Base-by-base conservation (phyloP, 352 stramenopile genomes). In the Blastocystis sp. region DNA sequence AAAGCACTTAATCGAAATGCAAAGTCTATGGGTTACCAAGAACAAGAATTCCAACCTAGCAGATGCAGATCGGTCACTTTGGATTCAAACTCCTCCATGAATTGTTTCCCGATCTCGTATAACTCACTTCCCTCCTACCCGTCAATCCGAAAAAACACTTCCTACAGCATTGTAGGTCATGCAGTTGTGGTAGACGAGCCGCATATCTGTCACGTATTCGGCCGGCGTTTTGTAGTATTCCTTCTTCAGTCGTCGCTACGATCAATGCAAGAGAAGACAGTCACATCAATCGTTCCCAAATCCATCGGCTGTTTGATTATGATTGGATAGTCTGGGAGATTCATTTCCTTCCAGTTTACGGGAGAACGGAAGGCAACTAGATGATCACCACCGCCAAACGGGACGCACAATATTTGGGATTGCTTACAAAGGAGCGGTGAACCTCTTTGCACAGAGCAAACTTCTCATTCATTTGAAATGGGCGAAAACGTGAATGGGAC, bases 261-360 rank as follows among this genome's bases (percentile, higher is more conserved):
- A 3, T 46, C 8, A 48, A 29, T 48, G 7, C 8, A 40, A 48
- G 14, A 57, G 8, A 34, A 32, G 21, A 38, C 0, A 24, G 29
- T 14, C 40, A 65, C 69, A 59, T 64, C 51, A 65, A 81, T 81
- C 4, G 69, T 81, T 21, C 40, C 48, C 46, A 81, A 29, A 81
- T 81, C 69, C 69, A 81, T 81, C 21, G 69, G 69, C 46, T 64
- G 69, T 44, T 81, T 81, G 46, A 81, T 40, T 21, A 81, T 29
- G 4, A 24, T 64, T 4, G 44, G 42, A 46, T 81, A 81, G 27
- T 81, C 69, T 4, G 42, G 29, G 9, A 81, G 69, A 16, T 44
- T 44, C 24, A 81, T 9, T 44, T 81, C 69, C 24, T 81, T 64
- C 69, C 69, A 81, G 21, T 64, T 81, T 3, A 81, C 69, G 7